Percentiles rank a stretch among this genome's conserved stretches.
Conservation (phyloP, 495 filamentous ascomycete genomes). For the Penicillium mononematosum region DNA sequence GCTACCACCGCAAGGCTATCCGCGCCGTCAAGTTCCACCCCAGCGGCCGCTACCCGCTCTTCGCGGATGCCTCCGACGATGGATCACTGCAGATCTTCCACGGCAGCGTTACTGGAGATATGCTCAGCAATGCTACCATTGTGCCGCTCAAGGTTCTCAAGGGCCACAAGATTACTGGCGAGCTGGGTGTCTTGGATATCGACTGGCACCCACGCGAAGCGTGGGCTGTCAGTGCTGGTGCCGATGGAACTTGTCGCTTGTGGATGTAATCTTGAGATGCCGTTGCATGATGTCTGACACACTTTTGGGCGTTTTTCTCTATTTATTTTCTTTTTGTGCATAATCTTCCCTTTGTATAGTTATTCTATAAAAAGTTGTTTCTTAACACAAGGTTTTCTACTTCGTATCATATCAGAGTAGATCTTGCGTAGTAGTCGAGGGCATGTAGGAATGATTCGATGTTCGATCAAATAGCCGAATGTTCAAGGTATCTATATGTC, state of each 20-base stretch:
- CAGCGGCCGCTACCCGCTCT: constrained; percentile 74
- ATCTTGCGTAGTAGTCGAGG: not conserved
- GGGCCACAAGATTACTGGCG: constrained; percentile 75
- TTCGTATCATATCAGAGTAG: not conserved
- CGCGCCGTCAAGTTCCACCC: constrained; percentile 82
- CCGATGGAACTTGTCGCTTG: constrained; percentile 83
- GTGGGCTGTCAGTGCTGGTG: constrained; percentile 91
- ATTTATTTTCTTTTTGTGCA: constrained; percentile 27
- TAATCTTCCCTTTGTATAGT: constrained; percentile 32
- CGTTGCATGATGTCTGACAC: constrained; percentile 27
- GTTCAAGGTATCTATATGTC: constrained; percentile 13
- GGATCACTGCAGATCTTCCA: constrained; percentile 94
- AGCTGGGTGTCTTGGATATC: constrained; percentile 86
- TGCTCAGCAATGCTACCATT: constrained; percentile 93
- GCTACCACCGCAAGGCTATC: constrained; percentile 90
- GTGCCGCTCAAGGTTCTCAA: constrained; percentile 92
- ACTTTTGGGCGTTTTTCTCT: constrained; percentile 21
- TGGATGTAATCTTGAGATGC: constrained; percentile 56
- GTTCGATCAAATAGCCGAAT: constrained; percentile 4
- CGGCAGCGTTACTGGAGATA: constrained; percentile 86
- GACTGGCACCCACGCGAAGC: constrained; percentile 93
- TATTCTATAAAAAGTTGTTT: constrained; percentile 28
- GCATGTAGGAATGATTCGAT: not conserved
- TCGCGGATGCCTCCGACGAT: constrained; percentile 91
- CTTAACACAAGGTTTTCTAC: not conserved